Evolutionary conservation across 2,329 filamentous ascomycete species (phyloP).

Genomic region (Rhinocladiella similis): DNA sequence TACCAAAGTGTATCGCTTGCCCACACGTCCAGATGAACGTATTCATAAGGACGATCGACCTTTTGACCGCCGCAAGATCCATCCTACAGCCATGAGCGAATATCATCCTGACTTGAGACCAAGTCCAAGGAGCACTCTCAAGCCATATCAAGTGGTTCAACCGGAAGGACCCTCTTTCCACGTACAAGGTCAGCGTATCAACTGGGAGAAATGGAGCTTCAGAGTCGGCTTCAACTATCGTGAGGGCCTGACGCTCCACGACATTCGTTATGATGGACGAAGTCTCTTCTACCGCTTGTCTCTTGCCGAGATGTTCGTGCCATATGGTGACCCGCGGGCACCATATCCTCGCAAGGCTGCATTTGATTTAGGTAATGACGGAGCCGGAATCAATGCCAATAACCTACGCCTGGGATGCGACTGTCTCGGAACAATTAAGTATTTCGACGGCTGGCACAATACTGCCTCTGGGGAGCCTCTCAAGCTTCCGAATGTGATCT

Average conservation of each 20-base stretch:
- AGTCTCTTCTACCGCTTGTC: conserved; percentile 66
- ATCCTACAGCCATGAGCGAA: conserved; percentile 34
- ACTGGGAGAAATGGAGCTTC: conserved; percentile 70
- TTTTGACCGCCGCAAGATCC: conserved; percentile 46
- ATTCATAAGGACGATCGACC: conserved; percentile 36
- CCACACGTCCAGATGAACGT: conserved; percentile 41
- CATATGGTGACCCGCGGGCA: conserved; percentile 64
- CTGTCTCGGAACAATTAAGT: conserved; percentile 65
- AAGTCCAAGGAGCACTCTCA: conserved; percentile 31
- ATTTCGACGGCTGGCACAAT: conserved; percentile 51
- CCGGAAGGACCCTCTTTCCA: conserved; percentile 67
- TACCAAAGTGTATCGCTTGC: conserved; percentile 51
- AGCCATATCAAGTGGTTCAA: conserved; percentile 42
- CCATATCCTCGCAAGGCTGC: conserved; percentile 69
- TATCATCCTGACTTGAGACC: conserved; percentile 34
- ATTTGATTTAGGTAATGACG: conserved; percentile 70
- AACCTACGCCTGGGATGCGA: conserved; percentile 67
- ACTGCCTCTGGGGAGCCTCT: not conserved
- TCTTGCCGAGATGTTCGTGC: conserved; percentile 68
- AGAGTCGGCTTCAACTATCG: conserved; percentile 66
- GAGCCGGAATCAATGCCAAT: conserved; percentile 67
- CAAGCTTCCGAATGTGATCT: conserved; percentile 64
- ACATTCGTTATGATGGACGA: conserved; percentile 66
- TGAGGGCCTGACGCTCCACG: conserved; percentile 69
- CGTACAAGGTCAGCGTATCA: conserved; percentile 49